Evolutionary conservation across 257 asterid species (phyloP).

Genomic region (Rhazya stricta): DNA sequence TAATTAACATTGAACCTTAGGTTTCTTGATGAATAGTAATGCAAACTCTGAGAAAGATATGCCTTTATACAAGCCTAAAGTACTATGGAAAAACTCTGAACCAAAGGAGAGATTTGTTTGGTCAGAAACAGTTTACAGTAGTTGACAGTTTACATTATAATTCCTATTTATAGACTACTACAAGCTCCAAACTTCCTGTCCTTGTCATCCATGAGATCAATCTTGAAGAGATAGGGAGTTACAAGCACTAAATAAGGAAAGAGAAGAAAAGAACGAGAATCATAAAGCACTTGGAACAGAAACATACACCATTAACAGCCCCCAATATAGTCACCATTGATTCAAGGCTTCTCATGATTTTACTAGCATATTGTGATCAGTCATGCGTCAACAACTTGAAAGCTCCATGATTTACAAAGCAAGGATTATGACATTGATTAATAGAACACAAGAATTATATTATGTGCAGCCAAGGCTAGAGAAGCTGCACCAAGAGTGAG

Average conservation of each 20-base stretch:
- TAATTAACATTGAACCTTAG: background rate
- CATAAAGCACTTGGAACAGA: background rate
- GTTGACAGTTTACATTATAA: background rate
- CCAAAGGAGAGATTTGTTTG: background rate
- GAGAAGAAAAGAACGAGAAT: background rate
- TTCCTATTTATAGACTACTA: background rate
- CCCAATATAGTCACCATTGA: background rate
- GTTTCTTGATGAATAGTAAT: background rate
- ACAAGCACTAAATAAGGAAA: background rate
- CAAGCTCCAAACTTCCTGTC: background rate
- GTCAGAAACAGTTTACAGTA: background rate
- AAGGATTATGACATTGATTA: background rate
- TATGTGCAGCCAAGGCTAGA: background rate
- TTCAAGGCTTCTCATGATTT: background rate
- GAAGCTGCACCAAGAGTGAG: background rate
- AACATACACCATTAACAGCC: background rate
- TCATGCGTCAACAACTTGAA: too few relatives aligned
- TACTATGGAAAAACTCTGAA: background rate
- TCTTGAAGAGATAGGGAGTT: background rate
- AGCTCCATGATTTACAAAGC: too few relatives aligned
- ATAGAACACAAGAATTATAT: background rate
- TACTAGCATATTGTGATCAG: too few relatives aligned
- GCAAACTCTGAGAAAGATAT: background rate
- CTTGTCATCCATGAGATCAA: background rate
- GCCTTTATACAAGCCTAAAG: background rate